Evolutionary conservation across 306 rosid genomes (phyloP), one percentile per base, ranked within the genome.

Genomic region (Chamaecrista fasciculata): DNA sequence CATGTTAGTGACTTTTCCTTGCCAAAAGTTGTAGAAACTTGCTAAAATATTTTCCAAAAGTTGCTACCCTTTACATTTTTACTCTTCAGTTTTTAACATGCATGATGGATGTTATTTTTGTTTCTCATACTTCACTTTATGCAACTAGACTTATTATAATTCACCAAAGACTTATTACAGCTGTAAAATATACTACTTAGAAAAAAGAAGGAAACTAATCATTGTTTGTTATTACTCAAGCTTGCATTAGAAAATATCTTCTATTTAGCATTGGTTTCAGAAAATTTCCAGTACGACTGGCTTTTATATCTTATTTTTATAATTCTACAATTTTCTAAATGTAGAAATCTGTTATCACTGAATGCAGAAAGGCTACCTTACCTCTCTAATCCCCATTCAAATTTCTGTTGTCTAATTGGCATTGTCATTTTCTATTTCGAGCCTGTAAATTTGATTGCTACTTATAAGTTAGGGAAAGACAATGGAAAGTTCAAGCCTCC

Each of bases 281-380:
- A 55, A 26, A 26, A 0, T 26, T 26, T 55, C 39, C 53, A 56
- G 40, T 29, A 8, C 2, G 7, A 57, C 21, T 29, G 23, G 2
- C 42, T 29, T 31, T 29, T 15, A 5, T 11, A 8, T 31, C 31
- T 33, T 16, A 26, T 6, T 8, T 58, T 58, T 31, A 48, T 48
- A 18, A 48, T 31, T 58, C 11, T n/a, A 4, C 47, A 34, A 5
- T 31, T 48, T 48, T 15, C 15, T 31, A 47, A 46, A 66, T 26
- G 14, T 48, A 48, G 47, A 19, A 29, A 29, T 43, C 12, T 64
- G 16, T 36, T 63, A 25, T 39, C 26, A 39, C 16, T 25, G 62
- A 72, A 40, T 40, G 71, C 55, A 28, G 65, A 64, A 24, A 43
- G 70, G 57, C 21, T 63, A 55, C 64, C 65, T 52, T 16, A 47